A percentile compares a stretch with the other conserved stretches of the same genome.
phyloP scores from a whole-genome alignment of 2,329 filamentous ascomycete species.

The Pezicula neosporulosa region DNA sequence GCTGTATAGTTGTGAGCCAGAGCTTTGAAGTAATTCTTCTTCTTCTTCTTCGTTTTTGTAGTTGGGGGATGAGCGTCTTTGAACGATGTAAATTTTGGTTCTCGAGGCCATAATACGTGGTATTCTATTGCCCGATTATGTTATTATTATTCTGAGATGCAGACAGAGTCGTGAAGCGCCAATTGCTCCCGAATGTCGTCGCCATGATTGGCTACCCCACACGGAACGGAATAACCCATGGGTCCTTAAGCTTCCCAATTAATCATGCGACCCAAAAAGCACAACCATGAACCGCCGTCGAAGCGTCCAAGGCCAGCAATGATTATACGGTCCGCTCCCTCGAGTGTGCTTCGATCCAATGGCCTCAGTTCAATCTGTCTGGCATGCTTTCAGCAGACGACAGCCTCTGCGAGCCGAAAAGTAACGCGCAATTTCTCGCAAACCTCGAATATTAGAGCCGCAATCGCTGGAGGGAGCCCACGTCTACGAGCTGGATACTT shows the following conservation, averaged over 20 bases:
- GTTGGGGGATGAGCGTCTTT: no score
- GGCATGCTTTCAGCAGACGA: slow-evolving; percentile 16
- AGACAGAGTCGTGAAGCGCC: no score
- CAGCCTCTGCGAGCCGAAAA: slow-evolving; percentile 6
- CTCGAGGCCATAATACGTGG: no score
- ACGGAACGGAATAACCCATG: not conserved
- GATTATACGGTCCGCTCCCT: slow-evolving; percentile 25
- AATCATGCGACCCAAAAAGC: not conserved
- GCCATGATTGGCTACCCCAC: no score
- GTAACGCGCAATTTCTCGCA: slow-evolving; percentile 20
- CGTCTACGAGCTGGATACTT: slow-evolving; percentile 24
- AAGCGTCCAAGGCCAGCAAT: slow-evolving; percentile 18
- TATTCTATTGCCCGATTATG: no score
- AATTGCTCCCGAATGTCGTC: no score
- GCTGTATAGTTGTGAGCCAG: no score
- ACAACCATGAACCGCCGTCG: not conserved
- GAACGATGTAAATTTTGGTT: no score
- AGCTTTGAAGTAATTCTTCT: no score
- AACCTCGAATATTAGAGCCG: slow-evolving; percentile 17
- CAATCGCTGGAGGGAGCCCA: slow-evolving; percentile 12
- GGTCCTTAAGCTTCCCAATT: not conserved
- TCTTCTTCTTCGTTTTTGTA: no score
- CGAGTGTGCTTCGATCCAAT: slow-evolving; percentile 19
- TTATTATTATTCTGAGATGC: no score
- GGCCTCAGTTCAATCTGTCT: slow-evolving; percentile 19